Percentiles rank a stretch among this genome's conserved stretches.
phyloP scores from a whole-genome alignment of 129 eudicot species.

The Dittrichia graveolens region DNA sequence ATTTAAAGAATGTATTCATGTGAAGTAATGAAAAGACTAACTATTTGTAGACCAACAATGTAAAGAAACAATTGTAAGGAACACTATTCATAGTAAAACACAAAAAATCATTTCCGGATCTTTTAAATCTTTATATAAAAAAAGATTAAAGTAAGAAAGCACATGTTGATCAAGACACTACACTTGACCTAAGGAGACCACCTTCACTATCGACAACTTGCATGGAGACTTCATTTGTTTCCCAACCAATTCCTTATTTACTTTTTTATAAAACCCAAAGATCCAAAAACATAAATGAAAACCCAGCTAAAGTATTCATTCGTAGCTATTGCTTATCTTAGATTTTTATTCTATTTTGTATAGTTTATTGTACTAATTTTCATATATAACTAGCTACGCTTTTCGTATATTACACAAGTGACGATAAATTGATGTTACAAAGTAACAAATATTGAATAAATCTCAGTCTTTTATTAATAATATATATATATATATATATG shows the following conservation, averaged over 20 bases:
- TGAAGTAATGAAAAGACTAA: conserved; percentile 5
- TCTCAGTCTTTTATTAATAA: too few species aligned
- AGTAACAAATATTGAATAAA: too few species aligned
- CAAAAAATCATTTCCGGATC: conserved; percentile 30
- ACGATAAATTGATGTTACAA: too few species aligned
- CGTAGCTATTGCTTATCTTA: too few species aligned
- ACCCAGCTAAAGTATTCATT: neutral
- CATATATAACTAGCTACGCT: too few species aligned
- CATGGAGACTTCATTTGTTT: conserved; percentile 28
- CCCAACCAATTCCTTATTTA: neutral
- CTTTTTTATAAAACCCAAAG: neutral
- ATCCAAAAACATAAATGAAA: neutral
- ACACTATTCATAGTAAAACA: conserved; percentile 34
- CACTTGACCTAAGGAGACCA: conserved; percentile 28
- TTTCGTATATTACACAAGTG: too few species aligned
- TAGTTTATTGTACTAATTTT: too few species aligned
- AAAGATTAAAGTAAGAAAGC: conserved; percentile 31
- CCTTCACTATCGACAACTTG: conserved; percentile 33
- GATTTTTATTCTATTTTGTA: too few species aligned
- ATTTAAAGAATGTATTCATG: conserved; percentile 13
- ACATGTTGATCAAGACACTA: conserved; percentile 24
- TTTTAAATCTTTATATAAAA: conserved; percentile 14
- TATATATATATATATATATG: too few species aligned
- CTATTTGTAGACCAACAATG: conserved; percentile 22
- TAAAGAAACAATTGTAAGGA: conserved; percentile 21